Evolutionary conservation across 2,329 filamentous ascomycete species (phyloP), one percentile per base, ranked within the genome.

Genomic region (Ophiosphaerella korrae): DNA sequence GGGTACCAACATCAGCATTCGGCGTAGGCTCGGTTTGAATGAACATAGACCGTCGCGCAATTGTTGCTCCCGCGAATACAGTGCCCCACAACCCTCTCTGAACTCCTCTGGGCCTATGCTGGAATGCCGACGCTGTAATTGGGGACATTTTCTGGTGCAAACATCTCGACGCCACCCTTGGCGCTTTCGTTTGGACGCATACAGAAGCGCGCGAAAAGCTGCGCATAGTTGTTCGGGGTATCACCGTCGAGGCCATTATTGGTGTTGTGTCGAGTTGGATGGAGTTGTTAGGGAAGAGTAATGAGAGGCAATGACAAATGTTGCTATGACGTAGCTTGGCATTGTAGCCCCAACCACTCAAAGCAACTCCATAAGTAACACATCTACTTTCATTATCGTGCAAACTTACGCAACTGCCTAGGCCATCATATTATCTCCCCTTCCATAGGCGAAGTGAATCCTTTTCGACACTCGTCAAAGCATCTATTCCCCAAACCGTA

Each of bases 1-100:
- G 5, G 7, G 14, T 16, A 16, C 77, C 64, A 70, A 84, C 92
- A 78, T 97, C 92, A n/a, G 86, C 82, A 76, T 99, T 99, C 23
- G 94, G 94, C 1, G 94, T 99, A 60, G 83, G 84, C 71, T 97
- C 93, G 5, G 93, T 97, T 77, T 99, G 94, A 70, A 99, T 99
- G 80, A 97, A 99, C 75, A 99, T 96, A 21, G 86, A 92, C 58
- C 93, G 87, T 42, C 69, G 64, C 29, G 60, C 53, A 18, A 64
- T 45, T 9, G 54, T 48, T 18, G 53, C 45, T 12, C 48, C 54
- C 3, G 62, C 52, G 1, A 45, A 40, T 29, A 51, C 40, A 21
- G 57, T 35, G 6, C 45, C 57, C 26, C 56, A 60, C 21, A 32
- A 56, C 63, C 67, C 70, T 63, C 54, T 45, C 48, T 64, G 63